Percentiles rank a stretch among this genome's conserved stretches.
Evolutionary conservation across 2,329 filamentous ascomycete genomes (phyloP).

Genomic region (Parastagonospora avenae): DNA sequence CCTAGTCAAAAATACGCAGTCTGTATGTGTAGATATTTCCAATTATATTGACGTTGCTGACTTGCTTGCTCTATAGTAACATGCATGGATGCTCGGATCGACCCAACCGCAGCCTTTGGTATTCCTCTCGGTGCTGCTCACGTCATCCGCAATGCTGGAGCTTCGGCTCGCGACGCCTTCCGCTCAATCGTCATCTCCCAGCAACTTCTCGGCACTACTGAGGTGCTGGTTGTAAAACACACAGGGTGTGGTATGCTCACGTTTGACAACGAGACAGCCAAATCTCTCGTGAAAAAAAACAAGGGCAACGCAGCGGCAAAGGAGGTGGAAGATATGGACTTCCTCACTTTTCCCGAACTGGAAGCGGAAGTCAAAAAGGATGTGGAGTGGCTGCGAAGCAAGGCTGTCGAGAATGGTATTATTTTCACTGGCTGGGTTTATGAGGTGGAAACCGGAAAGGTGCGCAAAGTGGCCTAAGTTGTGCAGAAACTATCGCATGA

Average conservation of each 20-base stretch:
- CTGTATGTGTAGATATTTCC: constrained; percentile 50
- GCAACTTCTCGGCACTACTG: constrained; percentile 75
- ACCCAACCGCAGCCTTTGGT: constrained; percentile 71
- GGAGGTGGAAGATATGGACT: constrained; percentile 59
- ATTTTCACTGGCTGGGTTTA: constrained; percentile 76
- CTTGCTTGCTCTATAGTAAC: constrained; percentile 57
- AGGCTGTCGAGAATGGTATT: constrained; percentile 64
- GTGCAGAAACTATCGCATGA: no score
- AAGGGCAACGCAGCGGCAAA: constrained; percentile 58
- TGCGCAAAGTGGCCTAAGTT: constrained; percentile 52
- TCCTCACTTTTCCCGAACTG: constrained; percentile 63
- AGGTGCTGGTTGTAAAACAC: constrained; percentile 77
- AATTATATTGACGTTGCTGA: not conserved
- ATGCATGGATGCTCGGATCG: constrained; percentile 80
- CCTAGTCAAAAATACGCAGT: constrained; percentile 72
- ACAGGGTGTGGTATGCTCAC: constrained; percentile 76
- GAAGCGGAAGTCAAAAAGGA: constrained; percentile 70
- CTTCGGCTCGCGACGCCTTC: constrained; percentile 69
- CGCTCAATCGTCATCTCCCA: constrained; percentile 79
- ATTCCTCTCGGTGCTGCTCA: constrained; percentile 78
- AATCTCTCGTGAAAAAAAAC: constrained; percentile 62
- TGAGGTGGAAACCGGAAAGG: constrained; percentile 74
- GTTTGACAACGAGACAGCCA: constrained; percentile 65
- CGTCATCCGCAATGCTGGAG: constrained; percentile 71
- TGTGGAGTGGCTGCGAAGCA: constrained; percentile 65